These are phyloP conservation scores for Parafenestella ontariensis DNA, from an alignment of 2,329 filamentous ascomycete species.

Conservation along the genomic window DNA sequence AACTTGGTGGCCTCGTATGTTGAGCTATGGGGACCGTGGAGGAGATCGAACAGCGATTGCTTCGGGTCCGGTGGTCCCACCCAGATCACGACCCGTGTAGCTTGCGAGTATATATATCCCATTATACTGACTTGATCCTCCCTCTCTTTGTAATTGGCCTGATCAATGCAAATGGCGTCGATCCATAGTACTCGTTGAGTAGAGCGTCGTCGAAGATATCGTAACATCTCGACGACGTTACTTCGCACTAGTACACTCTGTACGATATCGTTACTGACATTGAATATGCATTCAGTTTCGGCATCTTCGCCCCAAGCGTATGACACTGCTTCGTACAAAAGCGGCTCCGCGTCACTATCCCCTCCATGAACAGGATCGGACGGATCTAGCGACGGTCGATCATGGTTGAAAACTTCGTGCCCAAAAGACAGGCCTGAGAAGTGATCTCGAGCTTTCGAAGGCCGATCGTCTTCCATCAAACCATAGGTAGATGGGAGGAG, in stretches of 20 bases:
- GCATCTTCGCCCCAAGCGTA: constrained; percentile 1
- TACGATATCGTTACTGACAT: not conserved
- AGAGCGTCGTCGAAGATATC: not conserved
- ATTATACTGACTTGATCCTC: not conserved
- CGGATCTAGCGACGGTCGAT: no score
- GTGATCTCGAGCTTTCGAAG: no score
- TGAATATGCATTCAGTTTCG: not conserved
- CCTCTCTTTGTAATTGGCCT: not conserved
- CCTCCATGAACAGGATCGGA: no score
- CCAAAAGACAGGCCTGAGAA: no score
- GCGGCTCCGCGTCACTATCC: constrained; percentile 1
- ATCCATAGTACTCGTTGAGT: not conserved
- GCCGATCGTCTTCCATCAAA: no score
- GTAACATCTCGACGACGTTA: not conserved
- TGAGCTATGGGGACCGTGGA: no score
- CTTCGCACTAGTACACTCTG: not conserved
- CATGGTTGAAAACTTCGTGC: no score
- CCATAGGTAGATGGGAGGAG: no score
- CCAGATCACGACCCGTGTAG: not conserved
- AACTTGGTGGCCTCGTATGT: no score
- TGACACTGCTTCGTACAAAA: constrained; percentile 1
- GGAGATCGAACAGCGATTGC: no score
- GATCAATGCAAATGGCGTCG: no score
- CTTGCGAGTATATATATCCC: not conserved
- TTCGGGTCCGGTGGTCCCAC: not conserved